phyloP scores from a whole-genome alignment of 1,139 yeast species.

The Insectozyma bohioensis region DNA sequence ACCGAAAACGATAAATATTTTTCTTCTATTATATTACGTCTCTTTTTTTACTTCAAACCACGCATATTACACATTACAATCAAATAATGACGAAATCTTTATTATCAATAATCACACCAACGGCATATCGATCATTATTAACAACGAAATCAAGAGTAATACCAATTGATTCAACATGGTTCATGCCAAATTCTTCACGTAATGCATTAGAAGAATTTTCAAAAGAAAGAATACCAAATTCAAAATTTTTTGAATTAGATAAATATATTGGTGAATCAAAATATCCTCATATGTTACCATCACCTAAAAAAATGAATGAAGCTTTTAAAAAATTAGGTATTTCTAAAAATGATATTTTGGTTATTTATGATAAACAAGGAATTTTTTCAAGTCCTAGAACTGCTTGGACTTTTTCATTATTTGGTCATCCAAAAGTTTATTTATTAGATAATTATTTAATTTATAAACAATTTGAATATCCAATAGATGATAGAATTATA shows the following conservation, averaged over 20 bases:
- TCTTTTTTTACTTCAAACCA: too few species aligned
- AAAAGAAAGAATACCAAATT: constrained; percentile 58
- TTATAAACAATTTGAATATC: constrained; percentile 37
- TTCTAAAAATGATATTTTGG: constrained; percentile 52
- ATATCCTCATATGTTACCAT: constrained; percentile 91
- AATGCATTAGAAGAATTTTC: constrained; percentile 60
- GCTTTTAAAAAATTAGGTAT: constrained; percentile 52
- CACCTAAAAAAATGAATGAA: constrained; percentile 49
- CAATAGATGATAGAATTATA: constrained; percentile 18
- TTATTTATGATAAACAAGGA: constrained; percentile 85
- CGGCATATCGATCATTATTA: constrained; percentile 5
- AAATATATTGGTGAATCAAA: constrained; percentile 53
- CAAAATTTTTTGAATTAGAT: constrained; percentile 83
- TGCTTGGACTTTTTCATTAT: constrained; percentile 81
- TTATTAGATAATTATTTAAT: constrained; percentile 67
- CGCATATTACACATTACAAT: too few species aligned
- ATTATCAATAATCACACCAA: constrained; percentile 7
- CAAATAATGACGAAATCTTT: constrained; percentile 4
- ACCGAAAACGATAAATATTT: too few species aligned
- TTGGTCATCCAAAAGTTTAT: constrained; percentile 69
- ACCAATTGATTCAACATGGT: constrained; percentile 92
- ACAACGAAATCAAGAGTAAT: constrained; percentile 32
- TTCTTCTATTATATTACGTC: too few species aligned
- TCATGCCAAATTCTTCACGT: constrained; percentile 70
- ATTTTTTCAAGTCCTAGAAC: constrained; percentile 88